Conservation (phyloP, 805 yeast genomes). For the Yamadazyma scolyti region DNA sequence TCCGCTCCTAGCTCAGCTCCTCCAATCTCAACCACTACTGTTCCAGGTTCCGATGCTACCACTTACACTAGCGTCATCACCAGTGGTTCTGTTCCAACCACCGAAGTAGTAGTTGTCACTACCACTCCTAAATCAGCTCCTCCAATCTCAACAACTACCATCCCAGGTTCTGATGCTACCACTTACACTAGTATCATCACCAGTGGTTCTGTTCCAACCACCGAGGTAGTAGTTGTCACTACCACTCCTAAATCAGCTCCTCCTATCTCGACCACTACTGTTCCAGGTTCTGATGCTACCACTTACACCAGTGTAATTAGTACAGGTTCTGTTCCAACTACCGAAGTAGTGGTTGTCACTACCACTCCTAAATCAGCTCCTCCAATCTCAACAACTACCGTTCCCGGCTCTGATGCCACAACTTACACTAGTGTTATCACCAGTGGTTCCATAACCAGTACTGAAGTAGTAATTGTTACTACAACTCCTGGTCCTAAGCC, state of each 20-base stretch:
- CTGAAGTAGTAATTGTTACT: neutral
- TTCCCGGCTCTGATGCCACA: neutral
- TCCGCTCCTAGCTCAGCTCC: too few relatives aligned
- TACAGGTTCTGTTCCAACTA: neutral
- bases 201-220: too few relatives aligned
- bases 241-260: neutral
- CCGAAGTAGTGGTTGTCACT: neutral
- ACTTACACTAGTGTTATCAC: too few relatives aligned
- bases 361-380: neutral
- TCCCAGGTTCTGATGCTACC: neutral
- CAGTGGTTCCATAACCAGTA: too few relatives aligned
- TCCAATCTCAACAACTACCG: neutral
- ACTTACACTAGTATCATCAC: too few relatives aligned
- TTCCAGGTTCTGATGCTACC: neutral
- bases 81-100: neutral
- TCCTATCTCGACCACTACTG: neutral
- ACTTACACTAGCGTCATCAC: neutral
- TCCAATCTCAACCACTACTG: neutral
- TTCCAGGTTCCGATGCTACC: neutral
- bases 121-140: neutral
- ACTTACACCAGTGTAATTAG: neutral
- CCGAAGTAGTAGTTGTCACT: neutral
- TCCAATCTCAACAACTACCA: neutral
- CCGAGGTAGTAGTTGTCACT: neutral
- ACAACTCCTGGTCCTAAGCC: neutral